Percentiles rank a stretch among this genome's conserved stretches.
Conservation (phyloP, 441 rosid genomes). For the Cnidoscolus chayamansa region DNA sequence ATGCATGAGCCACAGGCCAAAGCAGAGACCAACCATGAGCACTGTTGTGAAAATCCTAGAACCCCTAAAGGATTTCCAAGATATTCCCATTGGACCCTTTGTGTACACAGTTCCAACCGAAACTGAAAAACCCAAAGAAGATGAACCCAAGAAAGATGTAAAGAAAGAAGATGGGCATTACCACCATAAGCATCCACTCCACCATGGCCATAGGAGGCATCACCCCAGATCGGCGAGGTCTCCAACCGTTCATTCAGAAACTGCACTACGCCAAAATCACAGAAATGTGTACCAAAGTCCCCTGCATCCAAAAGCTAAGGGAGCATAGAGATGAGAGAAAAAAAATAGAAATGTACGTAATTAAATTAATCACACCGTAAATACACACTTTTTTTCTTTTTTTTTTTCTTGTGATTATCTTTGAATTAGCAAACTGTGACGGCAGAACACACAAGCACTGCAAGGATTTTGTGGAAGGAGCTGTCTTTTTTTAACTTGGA, state of each 20-base stretch:
- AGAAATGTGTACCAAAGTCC: constrained; percentile 45
- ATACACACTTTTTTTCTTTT: constrained; percentile 1
- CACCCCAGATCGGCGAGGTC: constrained; percentile 35
- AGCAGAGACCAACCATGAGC: constrained; percentile 65
- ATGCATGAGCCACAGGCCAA: constrained; percentile 64
- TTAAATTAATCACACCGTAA: constrained; percentile 2
- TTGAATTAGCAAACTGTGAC: not conserved
- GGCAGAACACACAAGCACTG: not conserved
- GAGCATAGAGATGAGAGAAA: constrained; percentile 19
- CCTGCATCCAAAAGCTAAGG: constrained; percentile 37
- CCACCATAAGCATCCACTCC: constrained; percentile 34
- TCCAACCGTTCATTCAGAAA: constrained; percentile 30
- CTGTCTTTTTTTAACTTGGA: not conserved
- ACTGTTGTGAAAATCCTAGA: constrained; percentile 56
- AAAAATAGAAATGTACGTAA: not conserved
- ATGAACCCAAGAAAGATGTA: constrained; percentile 31
- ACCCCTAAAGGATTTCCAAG: constrained; percentile 50
- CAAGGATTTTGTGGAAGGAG: not conserved
- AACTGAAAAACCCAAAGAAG: constrained; percentile 25
- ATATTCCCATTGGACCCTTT: constrained; percentile 39
- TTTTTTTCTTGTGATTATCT: not conserved
- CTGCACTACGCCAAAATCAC: constrained; percentile 28
- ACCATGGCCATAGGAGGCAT: constrained; percentile 23
- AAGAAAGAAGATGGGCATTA: constrained; percentile 36
- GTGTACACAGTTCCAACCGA: constrained; percentile 47